Conservation (phyloP, 2,329 filamentous ascomycete genomes). For the Dactylonectria estremocensis region DNA sequence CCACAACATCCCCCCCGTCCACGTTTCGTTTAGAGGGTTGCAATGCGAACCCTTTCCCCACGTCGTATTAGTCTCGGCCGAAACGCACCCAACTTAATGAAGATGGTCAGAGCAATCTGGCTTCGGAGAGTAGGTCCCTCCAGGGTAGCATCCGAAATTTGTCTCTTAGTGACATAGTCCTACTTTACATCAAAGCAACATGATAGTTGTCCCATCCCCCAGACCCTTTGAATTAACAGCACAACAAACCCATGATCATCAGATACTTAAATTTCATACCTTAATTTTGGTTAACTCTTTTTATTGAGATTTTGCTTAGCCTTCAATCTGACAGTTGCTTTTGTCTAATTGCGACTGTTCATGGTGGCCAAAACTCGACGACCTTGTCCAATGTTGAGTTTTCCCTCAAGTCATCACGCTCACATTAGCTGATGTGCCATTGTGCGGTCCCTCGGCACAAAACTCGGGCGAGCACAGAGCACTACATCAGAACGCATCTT, state of each 20-base stretch:
- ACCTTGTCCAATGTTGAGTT: too few species aligned
- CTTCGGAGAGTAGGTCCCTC: background rate
- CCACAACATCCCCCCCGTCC: background rate
- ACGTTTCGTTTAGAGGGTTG: slow-evolving; percentile 1
- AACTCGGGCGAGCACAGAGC: background rate
- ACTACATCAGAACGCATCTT: background rate
- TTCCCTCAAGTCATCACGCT: background rate
- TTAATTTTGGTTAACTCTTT: too few species aligned
- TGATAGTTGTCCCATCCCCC: background rate
- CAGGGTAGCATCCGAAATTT: slow-evolving; percentile 11
- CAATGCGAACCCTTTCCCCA: slow-evolving; percentile 7
- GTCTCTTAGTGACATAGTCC: background rate
- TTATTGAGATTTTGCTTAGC: background rate
- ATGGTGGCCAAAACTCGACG: background rate
- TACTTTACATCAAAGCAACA: slow-evolving; percentile 19
- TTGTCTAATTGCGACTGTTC: background rate
- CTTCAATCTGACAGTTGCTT: background rate
- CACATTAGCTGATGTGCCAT: background rate
- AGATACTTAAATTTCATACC: slow-evolving; percentile 3
- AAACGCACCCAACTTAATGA: background rate
- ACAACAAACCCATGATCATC: background rate
- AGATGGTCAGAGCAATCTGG: slow-evolving; percentile 8
- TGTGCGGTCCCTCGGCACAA: background rate
- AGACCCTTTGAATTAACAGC: background rate
- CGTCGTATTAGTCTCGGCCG: background rate